phyloP scores from a whole-genome alignment of 305 asterid genomes.

The Solanum aculeatissimum region DNA sequence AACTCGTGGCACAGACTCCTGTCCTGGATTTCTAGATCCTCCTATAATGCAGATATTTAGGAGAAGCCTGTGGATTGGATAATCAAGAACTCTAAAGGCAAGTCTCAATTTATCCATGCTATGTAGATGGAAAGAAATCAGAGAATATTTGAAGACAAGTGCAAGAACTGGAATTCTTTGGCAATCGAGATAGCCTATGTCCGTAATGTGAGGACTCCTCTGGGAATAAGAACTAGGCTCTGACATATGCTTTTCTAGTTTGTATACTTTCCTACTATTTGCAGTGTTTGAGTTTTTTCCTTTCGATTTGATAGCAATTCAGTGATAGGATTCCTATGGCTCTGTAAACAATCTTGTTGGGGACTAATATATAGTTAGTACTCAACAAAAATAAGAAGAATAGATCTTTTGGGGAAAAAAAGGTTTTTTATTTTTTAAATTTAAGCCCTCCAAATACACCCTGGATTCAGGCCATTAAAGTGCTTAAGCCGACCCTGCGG shows the following conservation, averaged over 20 bases:
- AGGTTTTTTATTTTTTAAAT: no score
- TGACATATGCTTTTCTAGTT: neutral
- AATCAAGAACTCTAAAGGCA: neutral
- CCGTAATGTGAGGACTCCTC: neutral
- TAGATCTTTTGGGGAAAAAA: no score
- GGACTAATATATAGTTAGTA: no score
- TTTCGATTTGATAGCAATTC: neutral
- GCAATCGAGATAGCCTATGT: neutral
- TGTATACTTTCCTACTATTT: neutral
- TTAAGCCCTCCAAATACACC: no score
- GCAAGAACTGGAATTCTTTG: neutral
- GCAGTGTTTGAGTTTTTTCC: neutral
- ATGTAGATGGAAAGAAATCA: neutral
- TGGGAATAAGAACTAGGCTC: neutral
- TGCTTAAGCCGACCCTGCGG: no score
- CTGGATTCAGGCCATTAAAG: no score
- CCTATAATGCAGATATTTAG: neutral
- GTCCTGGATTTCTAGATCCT: neutral
- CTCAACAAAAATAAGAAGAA: neutral
- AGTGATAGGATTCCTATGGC: neutral
- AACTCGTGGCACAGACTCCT: neutral
- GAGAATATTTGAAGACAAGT: neutral
- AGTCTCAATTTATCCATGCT: neutral
- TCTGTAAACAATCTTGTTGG: no score
- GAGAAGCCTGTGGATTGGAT: neutral